Evolutionary conservation across 306 rosid genomes (phyloP).

Genomic region (Cucumis sativus): DNA sequence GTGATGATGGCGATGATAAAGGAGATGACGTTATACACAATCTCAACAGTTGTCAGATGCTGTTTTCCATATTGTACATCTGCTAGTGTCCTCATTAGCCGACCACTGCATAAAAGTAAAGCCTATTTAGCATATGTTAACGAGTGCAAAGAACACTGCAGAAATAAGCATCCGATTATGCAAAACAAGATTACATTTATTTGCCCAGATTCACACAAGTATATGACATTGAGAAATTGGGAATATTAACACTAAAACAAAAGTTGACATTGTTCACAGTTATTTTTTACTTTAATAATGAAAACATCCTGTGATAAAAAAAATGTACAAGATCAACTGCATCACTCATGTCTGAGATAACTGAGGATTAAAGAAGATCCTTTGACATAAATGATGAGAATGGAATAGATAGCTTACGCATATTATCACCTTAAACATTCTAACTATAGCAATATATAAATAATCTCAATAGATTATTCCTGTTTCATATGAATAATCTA

Average conservation of each 20-base stretch:
- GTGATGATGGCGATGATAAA: slow-evolving; percentile 67
- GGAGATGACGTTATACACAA: slow-evolving; percentile 69
- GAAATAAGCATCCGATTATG: background rate
- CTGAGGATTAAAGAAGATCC: background rate
- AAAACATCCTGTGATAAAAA: background rate
- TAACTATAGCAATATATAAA: background rate
- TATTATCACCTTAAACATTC: background rate
- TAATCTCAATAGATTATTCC: background rate
- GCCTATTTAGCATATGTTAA: background rate
- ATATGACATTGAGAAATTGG: background rate
- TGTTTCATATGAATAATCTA: background rate
- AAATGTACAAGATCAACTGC: background rate
- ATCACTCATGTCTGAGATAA: background rate
- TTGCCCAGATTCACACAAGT: background rate
- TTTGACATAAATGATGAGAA: background rate
- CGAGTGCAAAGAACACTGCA: background rate
- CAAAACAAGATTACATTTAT: background rate
- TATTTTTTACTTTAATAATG: background rate
- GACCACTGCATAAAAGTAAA: slow-evolving; percentile 46
- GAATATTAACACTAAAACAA: background rate
- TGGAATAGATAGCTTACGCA: background rate
- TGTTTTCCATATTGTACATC: slow-evolving; percentile 70
- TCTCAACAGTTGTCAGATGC: slow-evolving; percentile 72
- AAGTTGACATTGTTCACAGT: background rate
- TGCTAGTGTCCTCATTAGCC: slow-evolving; percentile 66